Base-by-base conservation (phyloP, 306 rosid species). In the Pyrus communis region DNA sequence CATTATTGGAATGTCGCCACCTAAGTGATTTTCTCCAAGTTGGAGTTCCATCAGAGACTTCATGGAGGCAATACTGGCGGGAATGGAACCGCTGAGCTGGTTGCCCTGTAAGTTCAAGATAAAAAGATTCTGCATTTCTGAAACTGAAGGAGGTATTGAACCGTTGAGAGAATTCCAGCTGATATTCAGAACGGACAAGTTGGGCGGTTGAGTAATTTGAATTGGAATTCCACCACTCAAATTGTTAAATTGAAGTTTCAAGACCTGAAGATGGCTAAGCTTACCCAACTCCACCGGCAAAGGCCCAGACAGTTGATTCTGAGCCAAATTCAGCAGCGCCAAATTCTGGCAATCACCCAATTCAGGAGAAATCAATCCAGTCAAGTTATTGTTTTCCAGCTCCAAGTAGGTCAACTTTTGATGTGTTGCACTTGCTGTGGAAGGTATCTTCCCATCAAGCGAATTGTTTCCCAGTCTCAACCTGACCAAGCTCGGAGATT, bases 271-370 rank as follows among this genome's bases (percentile, higher is more conserved):
- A 3, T 9, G 9, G 68, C 3, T 1, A 58, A 95, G 99, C 43
- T 25, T 67, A 7, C 90, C 93, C 71, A 92, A 73, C 80, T 81
- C 52, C 0, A 10, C 43, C 0, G 97, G 99, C 79, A 95, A 58
- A 28, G 2, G 12, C 30, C 97, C 97, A 11, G 8, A 38, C 46
- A 95, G 80, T 0, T 43, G 59, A 74, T 95, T 95, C 19, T 76
- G 79, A 69, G 91, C 93, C 82, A 95, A 86, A 78, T 84, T 89
- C 87, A 95, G 78, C 86, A 95, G 79, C 8, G 92, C 79, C 82
- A 94, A 80, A 0, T 9, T 85, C 77, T 0, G 18, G 84, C 91
- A 89, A 31, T 75, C 85, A 52, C 86, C 81, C 80, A 94, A 73
- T 21, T 21, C 80, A 11, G 71, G 57, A 11, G 97, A 95, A 80